Evolutionary conservation across 148 eudicot genomes (phyloP), one percentile per base, ranked within the genome.

Genomic region (Silene uniflora): DNA sequence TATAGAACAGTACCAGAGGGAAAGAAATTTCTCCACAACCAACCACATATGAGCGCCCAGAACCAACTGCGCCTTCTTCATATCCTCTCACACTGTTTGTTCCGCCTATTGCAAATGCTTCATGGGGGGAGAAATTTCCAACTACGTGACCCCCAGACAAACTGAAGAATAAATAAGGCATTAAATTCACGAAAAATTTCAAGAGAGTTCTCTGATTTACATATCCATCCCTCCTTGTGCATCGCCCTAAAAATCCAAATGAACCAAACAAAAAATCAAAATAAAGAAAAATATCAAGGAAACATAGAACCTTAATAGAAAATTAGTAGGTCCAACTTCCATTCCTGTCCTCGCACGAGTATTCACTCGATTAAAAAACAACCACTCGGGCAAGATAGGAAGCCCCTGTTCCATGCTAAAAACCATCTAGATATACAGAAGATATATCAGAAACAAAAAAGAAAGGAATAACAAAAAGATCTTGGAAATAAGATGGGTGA

Each of bases 41-140:
- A 80, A 92, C 93, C 64, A 85, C 93, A 75, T 88, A 89, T 21
- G 97, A 91, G 22, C 96, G 86, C 32, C 99, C 98, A 0, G 99
- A 90, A 54, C 97, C 98, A 73, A 95, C 97, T 16, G 93, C 92
- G 18, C 99, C 99, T 87, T 95, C 99, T 86, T 95, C 98, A 78
- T 95, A 92, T 32, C 99, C 98, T 82, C 99, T 86, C 71, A 95
- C 98, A 75, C 99, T 95, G 80, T 95, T 95, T 54, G 99, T 95
- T 79, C 99, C 99, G 71, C 99, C 99, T 73, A 95, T 88, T 24
- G 91, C 88, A 87, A 95, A 95, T 82, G 97, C 99, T 89, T 95
- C 99, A 78, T 95, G 97, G 21, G 99, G 99, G 61, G 98, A 88
- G 73, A 95, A 95, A 77, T 92, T 95, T 42, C 99, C 99, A 66